Base-by-base conservation (phyloP, 2,329 filamentous ascomycete species). In the Beauveria australis region DNA sequence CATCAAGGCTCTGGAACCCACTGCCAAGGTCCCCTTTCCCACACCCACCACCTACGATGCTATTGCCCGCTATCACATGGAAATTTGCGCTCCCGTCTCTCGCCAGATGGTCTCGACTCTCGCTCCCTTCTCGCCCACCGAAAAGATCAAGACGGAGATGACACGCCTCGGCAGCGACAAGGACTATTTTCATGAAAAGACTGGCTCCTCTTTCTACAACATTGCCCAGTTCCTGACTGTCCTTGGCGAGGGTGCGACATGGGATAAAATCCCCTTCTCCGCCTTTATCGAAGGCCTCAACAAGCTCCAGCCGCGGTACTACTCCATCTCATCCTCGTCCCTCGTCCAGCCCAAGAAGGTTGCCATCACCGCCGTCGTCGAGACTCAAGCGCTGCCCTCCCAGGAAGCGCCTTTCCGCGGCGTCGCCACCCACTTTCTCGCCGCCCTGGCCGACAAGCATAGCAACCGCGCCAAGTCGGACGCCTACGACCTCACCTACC, bases 311-410 rank as follows among this genome's bases (percentile, higher is more conserved):
- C 93, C 94, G 44, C 91, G 94, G 54, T 99, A 97, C 81, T 99
- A 99, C 80, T 99, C 95, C 54, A 99, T 99, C 74, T 99, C 94
- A 2, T 99, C 95, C 1, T 97, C 94, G 1, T 97, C 94, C 7
- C 75, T 92, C 9, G 92, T 96, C 18, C 92, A 99, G 72, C 92
- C 94, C 72, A 88, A 96, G 76, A 93, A 92, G 78, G 92, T 99
- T 66, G 91, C 94, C 63, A 89, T 99, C 69, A 99, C 94, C 18
- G 93, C 93, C 61, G 89, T 97, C 46, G 93, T 99, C 62, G 94
- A 97, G 74, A 91, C 88, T 14, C 83, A 92, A 67, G 77, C 84
- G 62, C 83, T 96, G 65, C 87, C 91, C 22, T 89, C 89, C 66
- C 87, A 91, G 53, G 88, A 84, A 37, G 89, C 96, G 54, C 76